Percentiles rank a stretch among this genome's conserved stretches.
Conservation (phyloP, 495 filamentous ascomycete species). For the Aspergillus saccharolyticus region DNA sequence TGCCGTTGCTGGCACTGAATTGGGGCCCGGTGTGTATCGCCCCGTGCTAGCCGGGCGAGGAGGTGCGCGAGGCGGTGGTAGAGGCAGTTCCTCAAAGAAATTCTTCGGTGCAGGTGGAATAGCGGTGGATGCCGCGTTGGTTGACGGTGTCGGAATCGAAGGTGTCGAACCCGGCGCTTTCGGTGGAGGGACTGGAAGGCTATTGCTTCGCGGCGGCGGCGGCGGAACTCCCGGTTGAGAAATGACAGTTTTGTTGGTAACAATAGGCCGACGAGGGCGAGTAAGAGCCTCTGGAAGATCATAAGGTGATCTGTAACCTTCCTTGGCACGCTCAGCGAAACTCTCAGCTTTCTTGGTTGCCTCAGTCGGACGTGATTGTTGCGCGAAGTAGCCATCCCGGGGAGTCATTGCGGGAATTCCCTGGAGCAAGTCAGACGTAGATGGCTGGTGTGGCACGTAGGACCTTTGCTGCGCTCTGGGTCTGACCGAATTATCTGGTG, state of each 20-base stretch:
- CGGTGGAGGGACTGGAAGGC: slow-evolving; percentile 39
- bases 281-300: slow-evolving; percentile 88
- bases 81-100: slow-evolving; percentile 93
- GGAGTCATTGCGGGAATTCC: slow-evolving; percentile 27
- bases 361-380: slow-evolving; percentile 27
- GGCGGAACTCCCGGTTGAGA: slow-evolving; percentile 26
- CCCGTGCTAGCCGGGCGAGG: slow-evolving; percentile 43
- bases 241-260: slow-evolving; percentile 30
- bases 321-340: slow-evolving; percentile 82
- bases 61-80: slow-evolving; percentile 41
- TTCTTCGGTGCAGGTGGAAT: slow-evolving; percentile 37
- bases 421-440: slow-evolving; percentile 36
- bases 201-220: slow-evolving; percentile 54
- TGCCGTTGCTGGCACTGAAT: slow-evolving; percentile 16
- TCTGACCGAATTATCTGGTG: slow-evolving; percentile 20
- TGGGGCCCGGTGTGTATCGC: slow-evolving; percentile 48
- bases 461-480: slow-evolving; percentile 19
- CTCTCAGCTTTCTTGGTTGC: slow-evolving; percentile 55
- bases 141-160: slow-evolving; percentile 18
- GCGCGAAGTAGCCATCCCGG: slow-evolving; percentile 35
- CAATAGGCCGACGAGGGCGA: slow-evolving; percentile 55
- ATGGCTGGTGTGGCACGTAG: slow-evolving; percentile 44
- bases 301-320: slow-evolving; percentile 89
- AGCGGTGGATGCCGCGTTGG: slow-evolving; percentile 28
- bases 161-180: slow-evolving; percentile 21